Evolutionary conservation across 2,329 filamentous ascomycete genomes (phyloP).

Genomic region (Aspergillus floridensis): DNA sequence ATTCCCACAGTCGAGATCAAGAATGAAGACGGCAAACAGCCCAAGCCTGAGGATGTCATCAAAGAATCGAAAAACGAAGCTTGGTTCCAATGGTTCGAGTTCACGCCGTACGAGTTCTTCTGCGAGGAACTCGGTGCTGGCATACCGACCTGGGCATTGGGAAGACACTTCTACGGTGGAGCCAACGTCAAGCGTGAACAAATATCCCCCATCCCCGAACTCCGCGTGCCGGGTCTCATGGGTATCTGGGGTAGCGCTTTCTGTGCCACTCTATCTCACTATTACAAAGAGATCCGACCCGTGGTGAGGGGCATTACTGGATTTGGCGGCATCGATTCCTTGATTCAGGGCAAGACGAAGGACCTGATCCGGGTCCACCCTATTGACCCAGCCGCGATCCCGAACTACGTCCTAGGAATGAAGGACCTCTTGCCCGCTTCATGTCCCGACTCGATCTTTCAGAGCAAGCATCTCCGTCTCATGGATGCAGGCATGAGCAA

Average conservation of each 20-base stretch:
- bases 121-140: constrained; percentile 89
- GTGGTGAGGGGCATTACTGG: constrained; percentile 72
- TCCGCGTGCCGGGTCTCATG: constrained; percentile 78
- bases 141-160: constrained; percentile 92
- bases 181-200: constrained; percentile 61
- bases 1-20: constrained; percentile 64
- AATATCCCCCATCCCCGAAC: constrained; percentile 73
- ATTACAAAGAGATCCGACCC: constrained; percentile 91
- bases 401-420: constrained; percentile 86
- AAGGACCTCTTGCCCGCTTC: constrained; percentile 69
- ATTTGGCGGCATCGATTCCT: constrained; percentile 71
- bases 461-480: constrained; percentile 68
- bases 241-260: constrained; percentile 98
- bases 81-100: constrained; percentile 98
- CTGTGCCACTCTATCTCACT: constrained; percentile 91
- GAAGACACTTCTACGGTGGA: constrained; percentile 75
- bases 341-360: constrained; percentile 78
- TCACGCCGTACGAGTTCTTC: constrained; percentile 91
- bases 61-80: constrained; percentile 60
- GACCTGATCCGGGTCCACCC: constrained; percentile 91
- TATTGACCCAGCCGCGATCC: constrained; percentile 85
- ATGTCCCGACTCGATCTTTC: constrained; percentile 73
- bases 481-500: constrained; percentile 99
- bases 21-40: constrained; percentile 28
- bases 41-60: constrained; percentile 38